Evolutionary conservation across 331 rosid species (phyloP), one percentile per base, ranked within the genome.

Genomic region (Malus hybrid): DNA sequence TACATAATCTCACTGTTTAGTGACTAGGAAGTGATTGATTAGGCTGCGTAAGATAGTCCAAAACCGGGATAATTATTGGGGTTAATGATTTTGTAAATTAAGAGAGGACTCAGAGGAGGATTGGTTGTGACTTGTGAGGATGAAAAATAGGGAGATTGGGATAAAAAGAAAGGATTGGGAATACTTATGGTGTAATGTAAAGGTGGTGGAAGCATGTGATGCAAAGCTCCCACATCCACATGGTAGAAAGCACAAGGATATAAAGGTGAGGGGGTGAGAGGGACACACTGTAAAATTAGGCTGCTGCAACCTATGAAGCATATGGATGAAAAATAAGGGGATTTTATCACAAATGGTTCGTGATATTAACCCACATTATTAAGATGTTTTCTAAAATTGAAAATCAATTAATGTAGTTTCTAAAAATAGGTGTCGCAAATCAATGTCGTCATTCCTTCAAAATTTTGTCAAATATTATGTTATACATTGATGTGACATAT

Each of bases 131-230:
- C 60, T 70, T 65, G 70, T 22, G 77, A 68, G 71, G 61, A 68
- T 11, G 72, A 76, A 69, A 77, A 42, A 81, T 76, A 73, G 76
- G 46, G 80, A 44, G 65, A 24, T 60, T 82, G 54, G 60, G 75
- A 50, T 67, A 48, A 74, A 83, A 76, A 78, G 72, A 66, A 70
- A 61, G 76, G 63, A 52, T 42, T 32, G 73, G 73, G 78, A 79
- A 83, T 81, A 62, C 14, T 44, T 44, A 75, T 74, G 56, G 39
- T 60, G 79, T 31, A 74, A 86, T 77, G 88, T 79, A 82, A 81
- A 84, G 86, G 77, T 72, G 72, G 80, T 18, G 27, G 46, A 76
- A 79, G 86, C 90, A 87, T 82, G 90, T 84, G 88, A 84, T 46
- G 56, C 76, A 68, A 73, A 73, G 84, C 77, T 76, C 76, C 50